Conservation (phyloP, 306 rosid genomes). For the Acmispon strigosus region DNA sequence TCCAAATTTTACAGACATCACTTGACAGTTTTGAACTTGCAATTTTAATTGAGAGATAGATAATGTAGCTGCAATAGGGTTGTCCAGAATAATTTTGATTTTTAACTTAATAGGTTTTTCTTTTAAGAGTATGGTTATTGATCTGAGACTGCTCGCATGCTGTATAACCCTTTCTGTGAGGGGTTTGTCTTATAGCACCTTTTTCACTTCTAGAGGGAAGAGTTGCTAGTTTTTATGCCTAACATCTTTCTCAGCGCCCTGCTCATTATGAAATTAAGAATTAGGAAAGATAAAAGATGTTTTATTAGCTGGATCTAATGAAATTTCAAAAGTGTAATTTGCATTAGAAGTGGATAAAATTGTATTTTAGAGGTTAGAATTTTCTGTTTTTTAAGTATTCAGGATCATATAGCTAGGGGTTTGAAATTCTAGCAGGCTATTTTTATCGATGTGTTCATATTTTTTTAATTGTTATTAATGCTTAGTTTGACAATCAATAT, state of each 20-base stretch:
- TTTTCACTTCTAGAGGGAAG: not conserved
- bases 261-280: not conserved
- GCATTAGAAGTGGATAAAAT: not conserved
- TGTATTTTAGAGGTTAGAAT: not conserved
- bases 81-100: not conserved
- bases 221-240: not conserved
- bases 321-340: not conserved
- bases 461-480: not conserved
- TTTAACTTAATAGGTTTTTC: not conserved
- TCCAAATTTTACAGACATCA: not conserved
- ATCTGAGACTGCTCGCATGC: not conserved
- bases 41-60: not conserved
- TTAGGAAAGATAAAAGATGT: not conserved
- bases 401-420: not conserved
- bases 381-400: not conserved
- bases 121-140: not conserved
- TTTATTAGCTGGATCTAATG: constrained; percentile 1
- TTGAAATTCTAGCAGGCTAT: not conserved
- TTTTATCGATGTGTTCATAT: not conserved
- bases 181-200: not conserved
- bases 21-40: not conserved
- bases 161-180: not conserved
- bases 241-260: not conserved
- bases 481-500: not conserved
- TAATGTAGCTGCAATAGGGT: constrained; percentile 12